phyloP scores from a whole-genome alignment of 495 filamentous ascomycete species.

The Penicillium flavigenum region DNA sequence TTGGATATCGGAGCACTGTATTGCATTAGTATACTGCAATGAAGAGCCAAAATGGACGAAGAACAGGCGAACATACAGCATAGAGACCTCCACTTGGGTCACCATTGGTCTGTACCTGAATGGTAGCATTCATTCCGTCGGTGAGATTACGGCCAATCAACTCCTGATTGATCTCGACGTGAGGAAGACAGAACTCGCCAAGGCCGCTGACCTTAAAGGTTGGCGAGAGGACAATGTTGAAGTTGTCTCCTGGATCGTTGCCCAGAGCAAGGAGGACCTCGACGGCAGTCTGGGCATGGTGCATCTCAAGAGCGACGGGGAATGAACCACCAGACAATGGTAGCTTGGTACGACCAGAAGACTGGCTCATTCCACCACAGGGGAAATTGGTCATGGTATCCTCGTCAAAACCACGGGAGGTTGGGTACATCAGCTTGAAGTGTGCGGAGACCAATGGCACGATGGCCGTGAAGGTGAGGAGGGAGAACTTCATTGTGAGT shows the following conservation, averaged over 20 bases:
- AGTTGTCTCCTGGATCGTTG: slow-evolving; percentile 49
- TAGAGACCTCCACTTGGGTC: slow-evolving; percentile 55
- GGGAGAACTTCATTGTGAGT: slow-evolving; percentile 27
- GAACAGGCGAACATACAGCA: slow-evolving; percentile 40
- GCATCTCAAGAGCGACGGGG: slow-evolving; percentile 53
- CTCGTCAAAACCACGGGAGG: slow-evolving; percentile 54
- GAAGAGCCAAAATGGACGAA: background rate
- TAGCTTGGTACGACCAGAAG: slow-evolving; percentile 50
- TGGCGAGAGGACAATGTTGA: slow-evolving; percentile 53
- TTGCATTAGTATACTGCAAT: background rate
- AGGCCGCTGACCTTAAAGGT: slow-evolving; percentile 52
- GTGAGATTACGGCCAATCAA: slow-evolving; percentile 33
- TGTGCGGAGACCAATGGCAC: slow-evolving; percentile 53
- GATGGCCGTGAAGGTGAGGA: slow-evolving; percentile 33
- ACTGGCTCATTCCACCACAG: slow-evolving; percentile 56
- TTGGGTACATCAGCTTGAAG: slow-evolving; percentile 59
- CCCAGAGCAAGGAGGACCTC: slow-evolving; percentile 58
- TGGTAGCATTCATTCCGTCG: slow-evolving; percentile 60
- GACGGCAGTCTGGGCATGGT: slow-evolving; percentile 54
- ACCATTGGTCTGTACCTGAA: slow-evolving; percentile 59
- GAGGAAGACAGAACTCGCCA: slow-evolving; percentile 56
- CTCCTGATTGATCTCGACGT: slow-evolving; percentile 40
- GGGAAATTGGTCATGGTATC: slow-evolving; percentile 51
- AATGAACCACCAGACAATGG: slow-evolving; percentile 50
- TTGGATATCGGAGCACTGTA: slow-evolving; percentile 62